These are phyloP conservation scores for Fusarium coffeatum DNA, from an alignment of 2,329 filamentous ascomycete species.

Conservation along the genomic window DNA sequence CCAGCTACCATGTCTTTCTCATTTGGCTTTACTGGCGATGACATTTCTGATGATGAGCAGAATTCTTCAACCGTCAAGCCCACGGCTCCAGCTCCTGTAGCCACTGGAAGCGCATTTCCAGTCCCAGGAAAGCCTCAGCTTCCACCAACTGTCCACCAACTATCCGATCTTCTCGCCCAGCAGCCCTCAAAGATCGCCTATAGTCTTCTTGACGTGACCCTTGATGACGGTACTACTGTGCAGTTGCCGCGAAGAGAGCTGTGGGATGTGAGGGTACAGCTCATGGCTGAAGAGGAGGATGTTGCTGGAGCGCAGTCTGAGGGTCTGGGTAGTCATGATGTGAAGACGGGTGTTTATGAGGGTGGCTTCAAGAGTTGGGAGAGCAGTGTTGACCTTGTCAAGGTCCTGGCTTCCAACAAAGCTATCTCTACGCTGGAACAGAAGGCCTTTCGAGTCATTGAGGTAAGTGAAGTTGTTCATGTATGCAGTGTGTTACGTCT, in stretches of 20 bases:
- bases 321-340: constrained; percentile 75
- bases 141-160: constrained; percentile 62
- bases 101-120: constrained; percentile 63
- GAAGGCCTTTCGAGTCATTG: constrained; percentile 60
- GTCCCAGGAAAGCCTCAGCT: constrained; percentile 71
- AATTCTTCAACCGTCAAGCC: constrained; percentile 36
- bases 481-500: constrained; percentile 15
- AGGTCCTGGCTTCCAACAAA: constrained; percentile 65
- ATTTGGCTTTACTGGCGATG: constrained; percentile 72
- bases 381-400: constrained; percentile 83
- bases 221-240: constrained; percentile 65
- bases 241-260: constrained; percentile 78
- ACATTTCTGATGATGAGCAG: constrained; percentile 64
- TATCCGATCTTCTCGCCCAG: constrained; percentile 63
- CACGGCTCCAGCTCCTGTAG: constrained; percentile 41
- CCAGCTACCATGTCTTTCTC: constrained; percentile 61
- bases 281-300: constrained; percentile 78
- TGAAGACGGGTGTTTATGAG: constrained; percentile 85
- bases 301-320: constrained; percentile 51
- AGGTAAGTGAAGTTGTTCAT: constrained; percentile 57
- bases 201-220: constrained; percentile 67
- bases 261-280: constrained; percentile 83
- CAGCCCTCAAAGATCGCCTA: constrained; percentile 82
- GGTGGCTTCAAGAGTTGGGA: constrained; percentile 93
- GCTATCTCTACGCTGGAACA: constrained; percentile 49